phyloP scores from a whole-genome alignment of 2,329 filamentous ascomycete genomes.

The Botrytis deweyae region DNA sequence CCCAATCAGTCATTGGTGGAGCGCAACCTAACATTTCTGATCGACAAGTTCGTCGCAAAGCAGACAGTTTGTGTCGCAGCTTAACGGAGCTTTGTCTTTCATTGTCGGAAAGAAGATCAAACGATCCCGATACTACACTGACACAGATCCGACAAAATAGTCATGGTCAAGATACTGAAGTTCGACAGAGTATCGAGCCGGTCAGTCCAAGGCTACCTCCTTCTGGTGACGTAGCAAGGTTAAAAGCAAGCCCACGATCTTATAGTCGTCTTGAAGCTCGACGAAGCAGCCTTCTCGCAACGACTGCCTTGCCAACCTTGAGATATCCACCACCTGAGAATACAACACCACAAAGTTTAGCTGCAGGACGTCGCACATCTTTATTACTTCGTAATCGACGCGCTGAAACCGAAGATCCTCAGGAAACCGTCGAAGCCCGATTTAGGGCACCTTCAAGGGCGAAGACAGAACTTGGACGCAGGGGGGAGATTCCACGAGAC shows the following conservation, averaged over 20 bases:
- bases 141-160: slow-evolving; percentile 28
- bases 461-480: slow-evolving; percentile 52
- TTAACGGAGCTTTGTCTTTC: slow-evolving; percentile 90
- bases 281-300: slow-evolving; percentile 39
- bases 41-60: slow-evolving; percentile 82
- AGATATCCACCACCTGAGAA: slow-evolving; percentile 35
- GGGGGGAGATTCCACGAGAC: slow-evolving; percentile 43
- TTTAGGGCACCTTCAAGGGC: slow-evolving; percentile 60
- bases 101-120: slow-evolving; percentile 59
- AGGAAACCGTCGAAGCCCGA: slow-evolving; percentile 45
- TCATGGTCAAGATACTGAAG: slow-evolving; percentile 27
- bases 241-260: slow-evolving; percentile 38
- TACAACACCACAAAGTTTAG: slow-evolving; percentile 48
- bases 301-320: slow-evolving; percentile 37
- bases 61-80: slow-evolving; percentile 88
- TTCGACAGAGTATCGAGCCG: slow-evolving; percentile 29
- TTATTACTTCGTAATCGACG: slow-evolving; percentile 46
- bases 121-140: slow-evolving; percentile 31
- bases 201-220: slow-evolving; percentile 28
- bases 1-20: slow-evolving; percentile 44
- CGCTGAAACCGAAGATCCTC: slow-evolving; percentile 37
- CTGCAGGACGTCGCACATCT: slow-evolving; percentile 56
- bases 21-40: slow-evolving; percentile 58
- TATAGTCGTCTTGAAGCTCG: slow-evolving; percentile 39
- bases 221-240: slow-evolving; percentile 28